These are phyloP conservation scores for Lactarius pseudohatsudake DNA, from an alignment of 768 basidiomycete genomes.

Conservation along the genomic window DNA sequence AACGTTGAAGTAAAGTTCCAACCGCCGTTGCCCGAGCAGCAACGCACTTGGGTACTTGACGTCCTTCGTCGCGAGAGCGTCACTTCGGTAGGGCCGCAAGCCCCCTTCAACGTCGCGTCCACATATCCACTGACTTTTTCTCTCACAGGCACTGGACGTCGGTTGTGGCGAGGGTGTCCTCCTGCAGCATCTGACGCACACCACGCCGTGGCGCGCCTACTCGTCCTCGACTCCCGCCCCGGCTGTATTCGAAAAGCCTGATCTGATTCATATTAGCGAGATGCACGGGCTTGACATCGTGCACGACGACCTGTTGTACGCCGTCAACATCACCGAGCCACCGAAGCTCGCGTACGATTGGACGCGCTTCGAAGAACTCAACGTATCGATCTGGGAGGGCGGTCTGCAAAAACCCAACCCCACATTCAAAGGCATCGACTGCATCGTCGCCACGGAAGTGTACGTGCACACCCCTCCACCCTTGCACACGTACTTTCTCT, in stretches of 20 bases:
- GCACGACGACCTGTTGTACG: slow-evolving; percentile 51
- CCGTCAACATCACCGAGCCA: slow-evolving; percentile 50
- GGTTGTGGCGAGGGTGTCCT: slow-evolving; percentile 85
- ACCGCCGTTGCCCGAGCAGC: slow-evolving; percentile 65
- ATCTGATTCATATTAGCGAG: slow-evolving; percentile 58
- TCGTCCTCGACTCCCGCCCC: slow-evolving; percentile 33
- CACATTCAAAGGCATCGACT: slow-evolving; percentile 61
- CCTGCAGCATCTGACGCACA: slow-evolving; percentile 66
- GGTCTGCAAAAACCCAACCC: slow-evolving; percentile 67
- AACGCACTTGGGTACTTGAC: slow-evolving; percentile 70
- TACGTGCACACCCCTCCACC: slow-evolving; percentile 41
- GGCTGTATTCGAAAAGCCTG: slow-evolving; percentile 27
- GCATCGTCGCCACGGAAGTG: slow-evolving; percentile 82
- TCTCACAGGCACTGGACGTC: slow-evolving; percentile 67
- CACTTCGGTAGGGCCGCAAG: slow-evolving; percentile 42
- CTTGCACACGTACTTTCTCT: slow-evolving; percentile 2
- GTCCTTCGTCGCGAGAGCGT: slow-evolving; percentile 57
- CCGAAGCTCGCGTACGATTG: slow-evolving; percentile 29
- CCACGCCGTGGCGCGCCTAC: slow-evolving; percentile 65
- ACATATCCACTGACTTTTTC: slow-evolving; percentile 4
- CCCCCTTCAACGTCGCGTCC: not conserved
- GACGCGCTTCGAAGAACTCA: slow-evolving; percentile 67
- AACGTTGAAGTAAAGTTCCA: slow-evolving; percentile 53
- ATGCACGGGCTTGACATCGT: slow-evolving; percentile 68
- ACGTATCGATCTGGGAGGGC: slow-evolving; percentile 71